Base-by-base conservation (phyloP, 768 basidiomycete genomes). In the Lactifluus piperatus region DNA sequence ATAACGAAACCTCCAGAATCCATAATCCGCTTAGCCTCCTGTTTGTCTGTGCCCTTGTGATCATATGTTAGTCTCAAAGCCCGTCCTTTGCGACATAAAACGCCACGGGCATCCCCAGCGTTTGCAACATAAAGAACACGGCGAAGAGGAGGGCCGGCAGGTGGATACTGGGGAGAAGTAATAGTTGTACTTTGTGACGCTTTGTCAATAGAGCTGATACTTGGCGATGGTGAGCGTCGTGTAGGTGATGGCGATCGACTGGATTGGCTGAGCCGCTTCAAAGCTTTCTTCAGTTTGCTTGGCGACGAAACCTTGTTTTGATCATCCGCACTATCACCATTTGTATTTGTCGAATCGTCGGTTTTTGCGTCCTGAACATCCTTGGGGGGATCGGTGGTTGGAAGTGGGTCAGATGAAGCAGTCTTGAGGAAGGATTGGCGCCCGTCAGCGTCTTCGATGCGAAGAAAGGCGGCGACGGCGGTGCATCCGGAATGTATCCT, bases 1-100 rank as follows among this genome's bases (percentile, higher is more conserved):
- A 99, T 86, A 22, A 99, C 94, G 69, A 98, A 99, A 1, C 97
- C 97, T 10, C 97, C 97, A 0, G 97, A 97, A 68, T 98, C 97
- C 50, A 81, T 94, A 70, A 99, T 98, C 22, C 97, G 83, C 74
- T 97, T 97, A 20, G 94, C 94, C 73, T 99, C 97, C 71, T 95
- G 93, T 68, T 88, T 86, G 71, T 99, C 97, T 5, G 88, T 86
- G 30, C 97, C 97, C 71, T 99, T 99, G 77, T 99, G 97, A 69
- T 99, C 97, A 70, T 99, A 98, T 20, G 97, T 97, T 68, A 99
- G 74, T 46, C 97, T 81, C 4, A 98, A 85, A 5, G 93, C 97
- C 65, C 83, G 88, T 29, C 97, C 97, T 13, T 79, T 82, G 46
- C 97, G 86, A 68, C 90, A 94, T 18, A 99, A 79, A 11, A 99